Percentiles rank a stretch among this genome's conserved stretches.
These are phyloP conservation scores for Coniferiporia sulphurascens DNA, from an alignment of 1,284 basidiomycete species.

Conservation along the genomic window DNA sequence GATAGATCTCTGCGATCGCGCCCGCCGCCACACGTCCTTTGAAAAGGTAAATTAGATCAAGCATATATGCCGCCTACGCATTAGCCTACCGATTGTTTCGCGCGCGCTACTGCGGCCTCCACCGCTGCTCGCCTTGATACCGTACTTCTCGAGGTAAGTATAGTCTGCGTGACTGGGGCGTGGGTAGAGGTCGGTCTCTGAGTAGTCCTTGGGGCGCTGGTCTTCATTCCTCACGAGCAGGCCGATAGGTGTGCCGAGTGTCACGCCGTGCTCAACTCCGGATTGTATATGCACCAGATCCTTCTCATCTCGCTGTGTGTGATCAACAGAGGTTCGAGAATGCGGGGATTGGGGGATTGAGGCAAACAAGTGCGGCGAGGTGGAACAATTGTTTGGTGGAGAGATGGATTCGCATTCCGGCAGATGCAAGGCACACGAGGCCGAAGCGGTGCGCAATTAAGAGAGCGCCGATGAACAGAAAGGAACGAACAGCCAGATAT, in stretches of 20 bases:
- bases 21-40: slow-evolving; percentile 94
- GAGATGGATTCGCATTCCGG: too few relatives aligned
- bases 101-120: slow-evolving; percentile 93
- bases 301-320: slow-evolving; percentile 87
- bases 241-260: slow-evolving; percentile 95
- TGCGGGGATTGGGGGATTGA: not conserved
- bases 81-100: slow-evolving; percentile 83
- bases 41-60: not conserved
- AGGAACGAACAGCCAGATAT: too few relatives aligned
- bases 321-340: too few relatives aligned
- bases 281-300: slow-evolving; percentile 94
- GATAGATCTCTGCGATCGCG: slow-evolving; percentile 96
- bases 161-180: slow-evolving; percentile 98
- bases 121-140: slow-evolving; percentile 94
- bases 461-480: too few relatives aligned
- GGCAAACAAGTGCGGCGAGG: not conserved
- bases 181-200: slow-evolving; percentile 96
- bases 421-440: too few relatives aligned
- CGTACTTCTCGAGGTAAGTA: slow-evolving; percentile 98
- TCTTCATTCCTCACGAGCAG: slow-evolving; percentile 97
- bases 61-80: not conserved
- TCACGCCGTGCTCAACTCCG: slow-evolving; percentile 90
- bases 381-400: too few relatives aligned
- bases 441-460: too few relatives aligned
- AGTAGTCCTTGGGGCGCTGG: slow-evolving; percentile 97